Percentiles rank a stretch among this genome's conserved stretches.
Conservation (phyloP, 352 stramenopile genomes). For the Pythium dissimile region DNA sequence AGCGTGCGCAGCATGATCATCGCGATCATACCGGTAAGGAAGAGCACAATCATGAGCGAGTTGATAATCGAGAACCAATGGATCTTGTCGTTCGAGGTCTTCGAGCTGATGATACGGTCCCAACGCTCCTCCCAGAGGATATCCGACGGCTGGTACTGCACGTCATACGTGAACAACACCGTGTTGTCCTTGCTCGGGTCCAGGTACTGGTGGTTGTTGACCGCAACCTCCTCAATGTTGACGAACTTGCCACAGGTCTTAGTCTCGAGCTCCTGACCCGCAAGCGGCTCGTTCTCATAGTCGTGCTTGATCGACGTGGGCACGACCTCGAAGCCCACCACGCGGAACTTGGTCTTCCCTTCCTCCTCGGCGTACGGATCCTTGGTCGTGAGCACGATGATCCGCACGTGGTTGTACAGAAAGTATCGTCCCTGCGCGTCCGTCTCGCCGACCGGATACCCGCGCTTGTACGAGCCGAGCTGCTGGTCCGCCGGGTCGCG, state of each 20-base stretch:
- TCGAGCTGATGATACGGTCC: constrained; percentile 98
- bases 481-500: constrained; percentile 72
- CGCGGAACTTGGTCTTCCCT: constrained; percentile 69
- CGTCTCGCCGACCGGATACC: constrained; percentile 92
- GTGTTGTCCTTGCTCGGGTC: constrained; percentile 62
- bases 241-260: constrained; percentile 88
- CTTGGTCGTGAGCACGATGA: constrained; percentile 91
- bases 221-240: constrained; percentile 76
- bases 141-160: constrained; percentile 94
- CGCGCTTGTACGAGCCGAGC: constrained; percentile 80
- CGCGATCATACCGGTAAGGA: constrained; percentile 98
- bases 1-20: constrained; percentile 99
- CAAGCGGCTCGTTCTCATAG: constrained; percentile 81
- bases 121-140: constrained; percentile 97
- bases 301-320: constrained; percentile 94
- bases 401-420: constrained; percentile 98
- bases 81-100: constrained; percentile 97
- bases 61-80: constrained; percentile 99
- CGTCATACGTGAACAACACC: constrained; percentile 99
- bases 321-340: constrained; percentile 96
- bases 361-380: constrained; percentile 75
- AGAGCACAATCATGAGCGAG: constrained; percentile 99
- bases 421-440: constrained; percentile 91
- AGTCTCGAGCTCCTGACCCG: constrained; percentile 73
- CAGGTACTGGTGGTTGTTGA: constrained; percentile 85